phyloP scores from a whole-genome alignment of 257 asterid species.

The Parsonsia alboflavescens region DNA sequence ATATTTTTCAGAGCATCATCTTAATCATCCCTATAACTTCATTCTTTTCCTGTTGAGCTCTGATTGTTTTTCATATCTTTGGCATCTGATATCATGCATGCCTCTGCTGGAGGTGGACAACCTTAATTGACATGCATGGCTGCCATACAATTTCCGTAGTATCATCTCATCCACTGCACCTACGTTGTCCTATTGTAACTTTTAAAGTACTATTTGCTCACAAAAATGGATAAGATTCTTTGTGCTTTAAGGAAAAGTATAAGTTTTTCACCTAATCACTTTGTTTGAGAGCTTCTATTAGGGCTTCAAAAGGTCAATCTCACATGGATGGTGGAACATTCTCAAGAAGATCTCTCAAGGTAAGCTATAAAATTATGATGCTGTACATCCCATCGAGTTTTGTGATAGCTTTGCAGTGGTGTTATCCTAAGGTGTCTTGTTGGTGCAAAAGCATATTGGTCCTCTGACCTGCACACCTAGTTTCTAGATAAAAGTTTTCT shows the following conservation, averaged over 20 bases:
- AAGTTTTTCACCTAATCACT: conserved; percentile 13
- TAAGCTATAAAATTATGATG: conserved; percentile 28
- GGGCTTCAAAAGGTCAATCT: conserved; percentile 55
- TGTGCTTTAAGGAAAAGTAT: not conserved
- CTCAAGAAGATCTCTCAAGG: conserved; percentile 50
- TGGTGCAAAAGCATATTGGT: not conserved
- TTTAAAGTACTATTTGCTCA: not conserved
- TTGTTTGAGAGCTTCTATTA: conserved; percentile 24
- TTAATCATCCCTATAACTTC: not conserved
- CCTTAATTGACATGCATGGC: not conserved
- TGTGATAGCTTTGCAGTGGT: not conserved
- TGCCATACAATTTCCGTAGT: not conserved
- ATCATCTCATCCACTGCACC: not conserved
- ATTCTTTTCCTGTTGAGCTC: not conserved
- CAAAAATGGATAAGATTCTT: not conserved
- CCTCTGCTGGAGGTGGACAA: not conserved
- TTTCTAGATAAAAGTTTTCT: not conserved
- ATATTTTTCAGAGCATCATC: not conserved
- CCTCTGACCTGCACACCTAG: not conserved
- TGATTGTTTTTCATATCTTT: not conserved
- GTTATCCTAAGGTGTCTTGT: not conserved
- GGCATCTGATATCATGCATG: not conserved
- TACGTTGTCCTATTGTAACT: not conserved
- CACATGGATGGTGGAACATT: conserved; percentile 36
- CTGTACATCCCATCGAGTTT: not conserved